Evolutionary conservation across 331 rosid genomes (phyloP).

Genomic region (Acacia pycnantha): DNA sequence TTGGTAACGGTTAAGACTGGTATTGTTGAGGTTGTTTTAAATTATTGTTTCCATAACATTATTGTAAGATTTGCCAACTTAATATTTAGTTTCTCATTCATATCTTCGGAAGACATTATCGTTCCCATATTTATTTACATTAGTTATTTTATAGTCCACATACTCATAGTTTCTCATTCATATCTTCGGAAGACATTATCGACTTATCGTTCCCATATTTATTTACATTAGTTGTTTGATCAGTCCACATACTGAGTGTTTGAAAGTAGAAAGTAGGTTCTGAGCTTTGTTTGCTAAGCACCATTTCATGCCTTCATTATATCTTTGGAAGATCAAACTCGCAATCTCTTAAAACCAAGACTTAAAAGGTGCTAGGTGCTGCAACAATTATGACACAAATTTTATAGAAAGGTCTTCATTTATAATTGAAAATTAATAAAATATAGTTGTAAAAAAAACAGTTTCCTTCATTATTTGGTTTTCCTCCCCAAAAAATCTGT

Average conservation of each 20-base stretch:
- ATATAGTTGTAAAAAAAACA: not conserved
- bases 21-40: slow-evolving; percentile 16
- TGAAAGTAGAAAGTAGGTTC: too few relatives aligned
- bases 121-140: not conserved
- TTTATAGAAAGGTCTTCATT: not conserved
- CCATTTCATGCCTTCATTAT: too few relatives aligned
- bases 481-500: too few relatives aligned
- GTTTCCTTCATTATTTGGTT: too few relatives aligned
- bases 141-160: not conserved
- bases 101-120: not conserved
- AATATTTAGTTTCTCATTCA: not conserved
- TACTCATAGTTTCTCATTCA: not conserved
- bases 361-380: too few relatives aligned
- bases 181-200: not conserved
- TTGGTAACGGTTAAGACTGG: not conserved
- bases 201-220: not conserved
- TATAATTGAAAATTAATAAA: too few relatives aligned
- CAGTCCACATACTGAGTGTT: not conserved
- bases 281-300: too few relatives aligned
- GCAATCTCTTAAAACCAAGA: too few relatives aligned
- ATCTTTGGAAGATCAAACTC: too few relatives aligned
- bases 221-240: not conserved
- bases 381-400: not conserved
- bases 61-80: not conserved
- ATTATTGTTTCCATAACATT: slow-evolving; percentile 19